These are phyloP conservation scores for Albifimbria verrucaria DNA, from an alignment of 2,329 filamentous ascomycete genomes.

Conservation along the genomic window DNA sequence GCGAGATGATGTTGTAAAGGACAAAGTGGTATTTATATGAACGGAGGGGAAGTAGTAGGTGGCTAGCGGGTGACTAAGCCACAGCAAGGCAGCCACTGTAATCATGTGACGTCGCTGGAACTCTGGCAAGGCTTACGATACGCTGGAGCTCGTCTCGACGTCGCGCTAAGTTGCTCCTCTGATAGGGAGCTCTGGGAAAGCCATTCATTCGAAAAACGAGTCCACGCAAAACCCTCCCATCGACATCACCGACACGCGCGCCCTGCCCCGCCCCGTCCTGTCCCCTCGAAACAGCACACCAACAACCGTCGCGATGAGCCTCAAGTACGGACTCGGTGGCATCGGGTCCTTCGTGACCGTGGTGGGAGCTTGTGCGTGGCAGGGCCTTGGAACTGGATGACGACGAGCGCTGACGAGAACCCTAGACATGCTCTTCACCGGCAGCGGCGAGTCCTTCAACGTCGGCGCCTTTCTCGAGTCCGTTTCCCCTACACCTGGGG, in stretches of 20 bases:
- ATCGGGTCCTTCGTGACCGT: slow-evolving; percentile 66
- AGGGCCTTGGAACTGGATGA: slow-evolving; percentile 8
- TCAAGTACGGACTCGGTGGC: slow-evolving; percentile 67
- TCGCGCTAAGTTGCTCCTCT: not conserved
- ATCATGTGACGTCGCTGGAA: slow-evolving; percentile 34
- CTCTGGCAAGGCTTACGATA: not conserved
- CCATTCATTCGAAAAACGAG: not conserved
- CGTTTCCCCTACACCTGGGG: slow-evolving; percentile 96
- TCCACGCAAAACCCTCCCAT: not conserved
- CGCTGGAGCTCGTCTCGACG: not conserved
- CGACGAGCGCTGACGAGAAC: slow-evolving; percentile 11
- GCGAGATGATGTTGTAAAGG: slow-evolving; percentile 2
- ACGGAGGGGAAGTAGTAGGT: slow-evolving; percentile 2
- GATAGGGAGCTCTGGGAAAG: not conserved
- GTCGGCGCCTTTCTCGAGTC: slow-evolving; percentile 93
- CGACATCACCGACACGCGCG: not conserved
- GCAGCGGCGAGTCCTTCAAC: slow-evolving; percentile 94
- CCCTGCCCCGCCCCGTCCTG: not conserved
- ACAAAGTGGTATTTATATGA: not conserved
- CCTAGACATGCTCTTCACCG: slow-evolving; percentile 97
- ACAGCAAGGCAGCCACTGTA: slow-evolving; percentile 7
- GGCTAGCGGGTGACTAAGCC: slow-evolving; percentile 21
- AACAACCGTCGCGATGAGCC: slow-evolving; percentile 58
- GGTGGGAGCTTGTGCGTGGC: slow-evolving; percentile 71
- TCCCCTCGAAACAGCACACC: slow-evolving; percentile 11